These are phyloP conservation scores for Aspergillus brasiliensis DNA, from an alignment of 2,329 filamentous ascomycete species.

Conservation along the genomic window DNA sequence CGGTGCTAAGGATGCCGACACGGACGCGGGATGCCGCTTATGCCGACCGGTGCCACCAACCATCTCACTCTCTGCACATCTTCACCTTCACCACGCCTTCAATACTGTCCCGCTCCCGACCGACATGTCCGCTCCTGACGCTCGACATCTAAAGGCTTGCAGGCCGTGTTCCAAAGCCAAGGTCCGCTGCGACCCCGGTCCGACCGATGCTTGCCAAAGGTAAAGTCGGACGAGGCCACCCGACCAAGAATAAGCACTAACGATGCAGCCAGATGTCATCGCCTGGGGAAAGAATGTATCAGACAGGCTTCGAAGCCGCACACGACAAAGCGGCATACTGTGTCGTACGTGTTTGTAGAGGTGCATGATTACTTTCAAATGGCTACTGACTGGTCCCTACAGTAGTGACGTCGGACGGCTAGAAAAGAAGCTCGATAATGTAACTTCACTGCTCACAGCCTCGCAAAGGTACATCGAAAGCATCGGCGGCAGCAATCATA, in stretches of 20 bases:
- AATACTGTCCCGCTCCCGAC: not conserved
- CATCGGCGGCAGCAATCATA: not conserved
- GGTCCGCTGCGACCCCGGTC: conserved; percentile 7
- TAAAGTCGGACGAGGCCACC: not conserved
- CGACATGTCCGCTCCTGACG: not conserved
- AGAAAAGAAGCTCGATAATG: conserved; percentile 31
- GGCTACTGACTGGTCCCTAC: not conserved
- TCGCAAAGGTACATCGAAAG: conserved; percentile 15
- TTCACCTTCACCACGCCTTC: not conserved
- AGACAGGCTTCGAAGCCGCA: conserved; percentile 30
- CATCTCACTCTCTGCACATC: not conserved
- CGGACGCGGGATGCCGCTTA: conserved; percentile 3
- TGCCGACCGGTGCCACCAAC: not conserved
- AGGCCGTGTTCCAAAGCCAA: conserved; percentile 8
- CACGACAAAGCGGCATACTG: conserved; percentile 14
- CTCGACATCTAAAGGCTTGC: not conserved
- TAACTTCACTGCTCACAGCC: conserved; percentile 27
- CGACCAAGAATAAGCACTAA: not conserved
- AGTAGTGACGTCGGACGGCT: conserved; percentile 27
- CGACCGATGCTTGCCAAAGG: conserved; percentile 3
- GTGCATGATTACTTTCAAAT: no score
- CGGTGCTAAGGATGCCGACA: not conserved
- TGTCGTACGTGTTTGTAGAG: conserved; percentile 1
- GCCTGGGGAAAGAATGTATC: conserved; percentile 29
- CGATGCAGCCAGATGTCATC: conserved; percentile 26